These are phyloP conservation scores for Lachnellula willkommii DNA, from an alignment of 2,329 filamentous ascomycete species.

Conservation along the genomic window DNA sequence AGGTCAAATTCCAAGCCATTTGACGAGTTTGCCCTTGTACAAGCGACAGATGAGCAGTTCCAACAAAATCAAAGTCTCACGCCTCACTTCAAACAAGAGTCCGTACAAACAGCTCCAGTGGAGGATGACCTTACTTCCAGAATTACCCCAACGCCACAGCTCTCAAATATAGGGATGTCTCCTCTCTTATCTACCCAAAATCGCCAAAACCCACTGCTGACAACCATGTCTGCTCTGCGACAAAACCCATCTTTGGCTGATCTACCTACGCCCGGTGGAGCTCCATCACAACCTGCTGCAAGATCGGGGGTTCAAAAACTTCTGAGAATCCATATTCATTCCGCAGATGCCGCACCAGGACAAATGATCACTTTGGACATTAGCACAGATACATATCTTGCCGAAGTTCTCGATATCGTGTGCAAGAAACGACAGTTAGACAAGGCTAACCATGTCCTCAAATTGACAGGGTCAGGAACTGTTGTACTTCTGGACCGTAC, in stretches of 20 bases:
- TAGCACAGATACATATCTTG: conserved; percentile 77
- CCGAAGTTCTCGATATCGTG: conserved; percentile 72
- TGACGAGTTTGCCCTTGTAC: conserved; percentile 77
- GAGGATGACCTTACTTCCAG: conserved; percentile 40
- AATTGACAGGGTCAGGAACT: conserved; percentile 67
- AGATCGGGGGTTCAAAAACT: conserved; percentile 60
- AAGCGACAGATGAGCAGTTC: conserved; percentile 63
- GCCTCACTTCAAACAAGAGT: conserved; percentile 58
- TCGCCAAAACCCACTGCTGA: conserved; percentile 54
- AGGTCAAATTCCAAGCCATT: conserved; percentile 70
- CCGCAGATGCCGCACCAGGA: conserved; percentile 64
- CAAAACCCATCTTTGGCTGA: conserved; percentile 51
- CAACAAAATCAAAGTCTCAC: conserved; percentile 64
- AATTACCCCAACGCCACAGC: conserved; percentile 23
- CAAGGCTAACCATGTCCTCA: conserved; percentile 73
- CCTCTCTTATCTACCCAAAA: conserved; percentile 25
- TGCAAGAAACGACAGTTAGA: conserved; percentile 74
- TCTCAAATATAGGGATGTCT: conserved; percentile 28
- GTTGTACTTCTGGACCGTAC: conserved; percentile 72
- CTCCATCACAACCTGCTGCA: conserved; percentile 32
- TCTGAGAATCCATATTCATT: conserved; percentile 65
- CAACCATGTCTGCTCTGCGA: conserved; percentile 49
- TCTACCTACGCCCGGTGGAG: conserved; percentile 41
- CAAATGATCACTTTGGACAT: conserved; percentile 69
- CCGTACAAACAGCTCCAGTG: conserved; percentile 33